A percentile compares a stretch with the other conserved stretches of the same genome.
Conservation (phyloP, 2,329 filamentous ascomycete species). For the Xylariaceae sp. region DNA sequence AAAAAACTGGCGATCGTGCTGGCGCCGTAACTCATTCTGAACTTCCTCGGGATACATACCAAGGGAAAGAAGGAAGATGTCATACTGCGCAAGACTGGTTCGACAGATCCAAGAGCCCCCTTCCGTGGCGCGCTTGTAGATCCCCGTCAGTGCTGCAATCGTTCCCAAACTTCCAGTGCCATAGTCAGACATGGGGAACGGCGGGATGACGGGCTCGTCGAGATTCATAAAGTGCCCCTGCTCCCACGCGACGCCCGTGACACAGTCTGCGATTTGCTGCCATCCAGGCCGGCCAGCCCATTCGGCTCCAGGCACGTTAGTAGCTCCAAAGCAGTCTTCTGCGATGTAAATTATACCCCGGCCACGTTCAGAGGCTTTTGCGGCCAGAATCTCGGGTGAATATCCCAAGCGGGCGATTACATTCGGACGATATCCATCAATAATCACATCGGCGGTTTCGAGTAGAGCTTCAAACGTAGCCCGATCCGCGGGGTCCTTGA, state of each 20-base stretch:
- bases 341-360: conserved; percentile 66
- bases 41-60: conserved; percentile 48
- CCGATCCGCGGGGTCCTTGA: conserved; percentile 54
- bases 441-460: conserved; percentile 61
- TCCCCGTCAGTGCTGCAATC: conserved; percentile 32
- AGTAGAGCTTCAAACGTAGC: conserved; percentile 57
- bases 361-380: conserved; percentile 51
- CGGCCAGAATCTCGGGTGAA: conserved; percentile 51
- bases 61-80: conserved; percentile 35
- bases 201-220: conserved; percentile 63
- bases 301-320: conserved; percentile 44
- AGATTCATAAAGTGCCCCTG: conserved; percentile 39
- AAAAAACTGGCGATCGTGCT: conserved; percentile 52
- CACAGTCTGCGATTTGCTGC: conserved; percentile 46
- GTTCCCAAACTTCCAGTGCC: conserved; percentile 35
- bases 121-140: conserved; percentile 32
- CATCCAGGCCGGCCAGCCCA: conserved; percentile 66
- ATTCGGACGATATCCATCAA: conserved; percentile 69
- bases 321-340: conserved; percentile 70
- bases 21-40: conserved; percentile 45
- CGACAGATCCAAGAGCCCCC: conserved; percentile 36
- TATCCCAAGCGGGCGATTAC: conserved; percentile 64
- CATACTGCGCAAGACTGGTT: conserved; percentile 36
- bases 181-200: conserved; percentile 58
- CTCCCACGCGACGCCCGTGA: conserved; percentile 36